These are phyloP conservation scores for Meira miltonrushii DNA, from an alignment of 1,284 basidiomycete genomes.

Conservation along the genomic window DNA sequence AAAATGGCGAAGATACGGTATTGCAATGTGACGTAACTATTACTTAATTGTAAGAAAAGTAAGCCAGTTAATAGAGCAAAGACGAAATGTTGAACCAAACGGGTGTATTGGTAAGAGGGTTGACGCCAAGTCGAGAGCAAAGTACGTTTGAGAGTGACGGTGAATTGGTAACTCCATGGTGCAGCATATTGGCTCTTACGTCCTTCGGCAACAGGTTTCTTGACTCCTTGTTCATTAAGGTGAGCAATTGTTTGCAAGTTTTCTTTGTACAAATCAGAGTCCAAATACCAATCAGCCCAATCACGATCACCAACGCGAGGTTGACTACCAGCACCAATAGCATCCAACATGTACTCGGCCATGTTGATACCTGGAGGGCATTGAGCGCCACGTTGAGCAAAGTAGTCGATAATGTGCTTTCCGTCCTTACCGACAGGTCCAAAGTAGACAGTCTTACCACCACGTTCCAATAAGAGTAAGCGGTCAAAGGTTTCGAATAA, in stretches of 20 bases:
- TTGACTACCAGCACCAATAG: conserved; percentile 51
- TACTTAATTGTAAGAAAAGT: conserved; percentile 72
- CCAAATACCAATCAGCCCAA: conserved; percentile 53
- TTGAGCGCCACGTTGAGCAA: conserved; percentile 57
- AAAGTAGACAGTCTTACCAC: conserved; percentile 58
- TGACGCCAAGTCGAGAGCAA: conserved; percentile 57
- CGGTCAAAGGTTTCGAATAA: conserved; percentile 65
- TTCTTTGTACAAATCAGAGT: conserved; percentile 48
- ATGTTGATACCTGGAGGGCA: conserved; percentile 58
- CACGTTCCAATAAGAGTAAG: conserved; percentile 53
- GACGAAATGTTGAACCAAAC: conserved; percentile 61
- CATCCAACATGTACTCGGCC: conserved; percentile 56
- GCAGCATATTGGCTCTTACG: conserved; percentile 58
- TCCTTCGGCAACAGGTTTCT: conserved; percentile 36
- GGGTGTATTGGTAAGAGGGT: conserved; percentile 57
- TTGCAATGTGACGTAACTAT: conserved; percentile 68
- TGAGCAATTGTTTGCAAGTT: conserved; percentile 54
- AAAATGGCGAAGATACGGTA: conserved; percentile 72
- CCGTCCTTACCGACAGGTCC: conserved; percentile 60
- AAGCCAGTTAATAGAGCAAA: conserved; percentile 75
- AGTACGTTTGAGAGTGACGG: conserved; percentile 68
- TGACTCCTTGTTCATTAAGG: conserved; percentile 55
- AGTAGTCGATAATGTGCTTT: conserved; percentile 58
- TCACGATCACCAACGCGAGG: conserved; percentile 46
- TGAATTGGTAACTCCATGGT: conserved; percentile 71